Evolutionary conservation across 495 filamentous ascomycete species (phyloP).

Genomic region (Tuber microsphaerosporum): DNA sequence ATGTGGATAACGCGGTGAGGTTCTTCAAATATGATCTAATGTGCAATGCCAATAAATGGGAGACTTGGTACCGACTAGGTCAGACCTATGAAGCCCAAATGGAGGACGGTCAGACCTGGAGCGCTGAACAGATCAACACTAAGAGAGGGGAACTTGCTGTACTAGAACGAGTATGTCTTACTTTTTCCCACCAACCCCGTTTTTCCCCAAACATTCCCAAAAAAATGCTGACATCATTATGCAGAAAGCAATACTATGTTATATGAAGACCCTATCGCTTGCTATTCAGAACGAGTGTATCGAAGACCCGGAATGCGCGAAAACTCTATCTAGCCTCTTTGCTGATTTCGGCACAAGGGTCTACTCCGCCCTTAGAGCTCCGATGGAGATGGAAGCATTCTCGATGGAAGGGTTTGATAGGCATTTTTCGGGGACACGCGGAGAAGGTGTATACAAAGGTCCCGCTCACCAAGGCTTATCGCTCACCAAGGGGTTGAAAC

Average conservation of each 20-base stretch:
- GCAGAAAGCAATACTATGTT: conserved; percentile 74
- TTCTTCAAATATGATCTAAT: conserved; percentile 83
- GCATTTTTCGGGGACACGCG: conserved; percentile 62
- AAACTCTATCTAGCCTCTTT: conserved; percentile 73
- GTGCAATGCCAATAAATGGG: conserved; percentile 78
- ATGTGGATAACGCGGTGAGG: conserved; percentile 72
- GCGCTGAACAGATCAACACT: conserved; percentile 92
- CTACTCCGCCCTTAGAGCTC: conserved; percentile 84
- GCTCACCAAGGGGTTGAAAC: conserved; percentile 74
- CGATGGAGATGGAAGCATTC: conserved; percentile 83
- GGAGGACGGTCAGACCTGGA: conserved; percentile 88
- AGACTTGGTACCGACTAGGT: conserved; percentile 89
- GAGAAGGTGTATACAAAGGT: conserved; percentile 65
- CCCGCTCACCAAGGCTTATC: conserved; percentile 66
- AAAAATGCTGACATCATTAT: too few relatives aligned
- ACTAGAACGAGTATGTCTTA: conserved; percentile 53
- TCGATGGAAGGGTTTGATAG: conserved; percentile 65
- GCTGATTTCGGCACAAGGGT: conserved; percentile 82
- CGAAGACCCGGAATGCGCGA: conserved; percentile 48
- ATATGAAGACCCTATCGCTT: conserved; percentile 77
- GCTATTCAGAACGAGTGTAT: conserved; percentile 58
- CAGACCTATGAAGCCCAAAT: conserved; percentile 87
- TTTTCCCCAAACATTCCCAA: not conserved
- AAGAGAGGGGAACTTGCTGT: conserved; percentile 64
- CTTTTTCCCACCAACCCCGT: not conserved